Percentiles rank a stretch among this genome's conserved stretches.
Conservation (phyloP, 805 yeast genomes). For the Lipomyces spencermartinsiae region DNA sequence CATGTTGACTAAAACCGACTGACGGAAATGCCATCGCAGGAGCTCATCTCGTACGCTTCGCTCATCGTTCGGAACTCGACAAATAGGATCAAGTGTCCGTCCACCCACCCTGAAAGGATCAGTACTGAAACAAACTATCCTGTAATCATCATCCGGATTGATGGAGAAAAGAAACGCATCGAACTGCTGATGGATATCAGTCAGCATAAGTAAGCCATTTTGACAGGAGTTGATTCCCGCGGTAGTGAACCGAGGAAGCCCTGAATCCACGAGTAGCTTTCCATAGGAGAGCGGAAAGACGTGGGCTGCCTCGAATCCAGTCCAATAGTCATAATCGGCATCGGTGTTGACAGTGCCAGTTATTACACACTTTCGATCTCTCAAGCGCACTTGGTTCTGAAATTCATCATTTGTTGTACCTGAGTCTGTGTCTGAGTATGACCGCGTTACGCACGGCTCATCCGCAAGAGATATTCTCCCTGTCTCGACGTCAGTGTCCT, state of each 20-base stretch:
- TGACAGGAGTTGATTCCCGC: too few relatives aligned
- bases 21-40: too few relatives aligned
- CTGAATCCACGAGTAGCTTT: neutral
- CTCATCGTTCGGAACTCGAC: slow-evolving; percentile 26
- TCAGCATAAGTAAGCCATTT: neutral
- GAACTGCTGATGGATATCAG: neutral
- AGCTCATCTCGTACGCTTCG: slow-evolving; percentile 6
- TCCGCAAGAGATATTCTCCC: neutral
- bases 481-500: neutral
- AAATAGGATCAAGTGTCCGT: neutral
- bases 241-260: neutral
- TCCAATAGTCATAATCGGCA: neutral
- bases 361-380: neutral
- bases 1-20: too few relatives aligned
- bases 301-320: neutral
- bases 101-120: slow-evolving; percentile 50
- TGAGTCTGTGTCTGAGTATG: neutral
- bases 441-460: neutral
- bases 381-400: neutral
- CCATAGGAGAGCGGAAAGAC: neutral
- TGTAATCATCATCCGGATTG: neutral
- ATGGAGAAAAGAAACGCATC: neutral
- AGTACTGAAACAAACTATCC: neutral
- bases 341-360: too few relatives aligned
- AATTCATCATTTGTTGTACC: too few relatives aligned